Evolutionary conservation across 148 eudicot species (phyloP).

Genomic region (Chenopodium album): DNA sequence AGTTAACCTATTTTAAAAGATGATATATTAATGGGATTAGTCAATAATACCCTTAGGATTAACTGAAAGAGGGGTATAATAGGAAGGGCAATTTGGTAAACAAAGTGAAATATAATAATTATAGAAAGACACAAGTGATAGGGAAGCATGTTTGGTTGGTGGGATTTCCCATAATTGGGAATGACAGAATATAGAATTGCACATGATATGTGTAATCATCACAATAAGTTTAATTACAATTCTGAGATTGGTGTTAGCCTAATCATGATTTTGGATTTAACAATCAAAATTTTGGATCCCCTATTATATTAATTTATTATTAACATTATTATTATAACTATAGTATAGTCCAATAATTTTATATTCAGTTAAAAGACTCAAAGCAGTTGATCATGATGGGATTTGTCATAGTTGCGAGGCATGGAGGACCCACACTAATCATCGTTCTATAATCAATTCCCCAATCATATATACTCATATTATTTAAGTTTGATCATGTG

Average conservation of each 20-base stretch:
- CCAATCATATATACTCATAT: slow-evolving; percentile 5
- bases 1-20: not conserved
- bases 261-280: slow-evolving; percentile 19
- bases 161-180: slow-evolving; percentile 26
- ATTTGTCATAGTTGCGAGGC: slow-evolving; percentile 23
- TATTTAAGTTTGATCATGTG: slow-evolving; percentile 18
- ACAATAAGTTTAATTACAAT: slow-evolving; percentile 11
- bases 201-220: slow-evolving; percentile 38
- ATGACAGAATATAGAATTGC: slow-evolving; percentile 29
- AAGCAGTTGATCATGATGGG: not conserved
- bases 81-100: slow-evolving; percentile 26
- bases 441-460: not conserved
- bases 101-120: not conserved
- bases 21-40: not conserved
- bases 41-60: not conserved
- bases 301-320: slow-evolving; percentile 5
- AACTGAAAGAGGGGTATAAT: not conserved
- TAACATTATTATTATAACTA: not conserved
- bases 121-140: slow-evolving; percentile 22
- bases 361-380: not conserved
- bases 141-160: slow-evolving; percentile 42
- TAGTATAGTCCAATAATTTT: not conserved
- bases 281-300: slow-evolving; percentile 14
- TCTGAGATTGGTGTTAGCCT: slow-evolving; percentile 31
- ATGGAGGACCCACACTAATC: slow-evolving; percentile 23